Base-by-base conservation (phyloP, 768 basidiomycete species). In the Xerocomus spinulosus region DNA sequence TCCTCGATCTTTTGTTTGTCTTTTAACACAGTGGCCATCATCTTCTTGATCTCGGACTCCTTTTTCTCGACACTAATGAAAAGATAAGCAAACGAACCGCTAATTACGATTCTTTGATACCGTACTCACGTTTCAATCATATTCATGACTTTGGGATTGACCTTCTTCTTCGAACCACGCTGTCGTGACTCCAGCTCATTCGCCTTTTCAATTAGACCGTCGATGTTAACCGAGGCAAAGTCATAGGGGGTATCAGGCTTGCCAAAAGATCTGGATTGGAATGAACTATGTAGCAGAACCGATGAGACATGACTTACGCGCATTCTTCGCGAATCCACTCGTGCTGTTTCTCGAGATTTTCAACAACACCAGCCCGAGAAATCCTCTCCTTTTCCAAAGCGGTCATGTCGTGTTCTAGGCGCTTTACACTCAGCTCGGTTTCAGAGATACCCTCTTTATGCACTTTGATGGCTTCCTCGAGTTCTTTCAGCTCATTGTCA, bases 1-100 rank as follows among this genome's bases (percentile, higher is more conserved):
- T 83, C 81, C 58, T 96, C 92, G 42, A 99, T 98, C 73, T 95
- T 98, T 56, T 82, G 73, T 67, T 95, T 95, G 68, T 99, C 96
- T 59, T 87, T 86, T 60, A 91, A 68, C 0, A 98, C 93, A 4
- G 86, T 90, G 2, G 76, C 63, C 64, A 98, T 76, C 81, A 89
- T 97, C 73, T 89, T 92, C 66, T 82, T 86, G 38, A 96, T 72
- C n/a, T 80, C 79, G 0, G 76, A 66, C 66, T 99, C 95, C 59
- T 87, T 84, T 75, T 95, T 96, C 74, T 98, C 96, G 38, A 94
- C 90, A 46, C 93, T 96, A 58, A 12, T 10, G 36, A 10, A 26
- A 23, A 20, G 39, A 20, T 63, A 44, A 25, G 20, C 15, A 4
- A 35, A 30, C 9, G 7, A n/a, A 17, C 14, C 10, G 37, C 14